These are phyloP conservation scores for Corrigiola litoralis DNA, from an alignment of 179 eudicot species.

Conservation along the genomic window DNA sequence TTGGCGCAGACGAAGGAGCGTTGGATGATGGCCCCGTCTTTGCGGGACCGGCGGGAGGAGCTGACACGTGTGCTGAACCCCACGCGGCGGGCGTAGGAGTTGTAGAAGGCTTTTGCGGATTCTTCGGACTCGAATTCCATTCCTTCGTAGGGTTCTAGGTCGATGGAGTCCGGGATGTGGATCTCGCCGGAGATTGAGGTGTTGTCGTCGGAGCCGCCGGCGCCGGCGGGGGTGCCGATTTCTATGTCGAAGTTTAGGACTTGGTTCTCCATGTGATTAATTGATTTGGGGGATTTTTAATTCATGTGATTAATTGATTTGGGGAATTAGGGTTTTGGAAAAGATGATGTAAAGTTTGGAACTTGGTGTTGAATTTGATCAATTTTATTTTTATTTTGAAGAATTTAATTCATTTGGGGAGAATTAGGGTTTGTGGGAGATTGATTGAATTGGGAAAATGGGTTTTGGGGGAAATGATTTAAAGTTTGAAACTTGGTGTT, in stretches of 20 bases:
- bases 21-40: slow-evolving; percentile 57
- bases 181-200: slow-evolving; percentile 21
- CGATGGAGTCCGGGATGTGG: slow-evolving; percentile 30
- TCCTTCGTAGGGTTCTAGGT: slow-evolving; percentile 59
- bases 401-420: too few species aligned
- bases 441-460: too few species aligned
- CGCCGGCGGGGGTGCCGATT: slow-evolving; percentile 33
- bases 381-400: too few species aligned
- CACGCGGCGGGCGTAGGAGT: slow-evolving; percentile 61
- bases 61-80: slow-evolving; percentile 81
- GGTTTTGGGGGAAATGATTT: too few species aligned
- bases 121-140: slow-evolving; percentile 87
- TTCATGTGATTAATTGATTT: too few species aligned
- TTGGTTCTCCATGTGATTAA: slow-evolving; percentile 44
- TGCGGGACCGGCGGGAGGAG: slow-evolving; percentile 56
- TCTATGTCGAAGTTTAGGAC: slow-evolving; percentile 50
- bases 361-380: too few species aligned
- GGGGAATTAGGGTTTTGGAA: background rate
- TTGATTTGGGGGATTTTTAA: background rate
- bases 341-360: too few species aligned
- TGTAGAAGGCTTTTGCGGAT: slow-evolving; percentile 70
- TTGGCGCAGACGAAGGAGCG: slow-evolving; percentile 60
- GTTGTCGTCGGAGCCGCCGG: slow-evolving; percentile 32
- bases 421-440: too few species aligned
- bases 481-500: too few species aligned